Conservation (phyloP, 2,329 filamentous ascomycete genomes). For the Nectriaceae sp. region DNA sequence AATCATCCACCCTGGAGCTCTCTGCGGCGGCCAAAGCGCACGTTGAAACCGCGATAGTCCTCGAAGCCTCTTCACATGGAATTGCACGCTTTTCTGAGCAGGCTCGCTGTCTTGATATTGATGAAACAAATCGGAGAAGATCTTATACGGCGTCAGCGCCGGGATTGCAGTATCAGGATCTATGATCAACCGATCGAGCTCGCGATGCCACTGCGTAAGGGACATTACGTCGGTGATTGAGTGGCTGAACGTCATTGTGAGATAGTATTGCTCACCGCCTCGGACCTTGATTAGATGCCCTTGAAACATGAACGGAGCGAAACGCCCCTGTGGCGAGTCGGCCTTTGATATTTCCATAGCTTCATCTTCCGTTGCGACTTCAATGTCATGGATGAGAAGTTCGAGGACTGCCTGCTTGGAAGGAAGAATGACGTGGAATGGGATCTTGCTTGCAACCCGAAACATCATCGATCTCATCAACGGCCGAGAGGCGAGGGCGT, state of each 20-base stretch:
- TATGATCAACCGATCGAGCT: constrained; percentile 34
- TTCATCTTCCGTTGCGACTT: constrained; percentile 23
- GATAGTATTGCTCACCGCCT: constrained; percentile 15
- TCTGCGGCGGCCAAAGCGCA: constrained; percentile 36
- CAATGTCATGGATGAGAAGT: constrained; percentile 25
- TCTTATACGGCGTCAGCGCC: constrained; percentile 28
- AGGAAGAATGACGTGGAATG: constrained; percentile 32
- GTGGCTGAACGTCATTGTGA: constrained; percentile 37
- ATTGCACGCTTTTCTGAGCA: constrained; percentile 29
- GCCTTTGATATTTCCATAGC: constrained; percentile 22
- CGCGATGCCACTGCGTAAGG: constrained; percentile 34
- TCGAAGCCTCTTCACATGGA: constrained; percentile 33
- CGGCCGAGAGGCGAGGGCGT: constrained; percentile 27
- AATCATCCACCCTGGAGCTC: constrained; percentile 37
- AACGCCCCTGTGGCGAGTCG: constrained; percentile 14
- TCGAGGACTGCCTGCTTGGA: constrained; percentile 23
- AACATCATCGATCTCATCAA: constrained; percentile 34
- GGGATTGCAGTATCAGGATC: constrained; percentile 18
- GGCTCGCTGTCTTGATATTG: constrained; percentile 32
- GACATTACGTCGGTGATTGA: constrained; percentile 38
- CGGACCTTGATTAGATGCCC: constrained; percentile 25
- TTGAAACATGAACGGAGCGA: constrained; percentile 34
- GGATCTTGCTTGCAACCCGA: constrained; percentile 10
- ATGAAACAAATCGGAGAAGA: constrained; percentile 35
- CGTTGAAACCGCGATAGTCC: constrained; percentile 35